These are phyloP conservation scores for Dothistroma pini DNA, from an alignment of 2,329 filamentous ascomycete genomes.

Conservation along the genomic window DNA sequence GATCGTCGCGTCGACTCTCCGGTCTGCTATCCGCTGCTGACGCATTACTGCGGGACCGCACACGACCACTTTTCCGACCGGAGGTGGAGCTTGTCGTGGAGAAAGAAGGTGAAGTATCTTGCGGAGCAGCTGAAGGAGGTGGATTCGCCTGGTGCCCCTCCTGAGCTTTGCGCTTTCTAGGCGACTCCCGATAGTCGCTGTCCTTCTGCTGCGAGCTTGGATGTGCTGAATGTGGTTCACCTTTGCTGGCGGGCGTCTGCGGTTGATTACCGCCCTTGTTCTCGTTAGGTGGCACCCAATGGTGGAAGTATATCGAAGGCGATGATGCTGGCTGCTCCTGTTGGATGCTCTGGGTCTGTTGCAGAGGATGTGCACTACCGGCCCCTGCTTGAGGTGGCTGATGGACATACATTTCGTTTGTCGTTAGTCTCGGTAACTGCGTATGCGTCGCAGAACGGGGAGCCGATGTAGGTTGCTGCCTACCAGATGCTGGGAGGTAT, in stretches of 20 bases:
- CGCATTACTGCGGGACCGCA: constrained; percentile 62
- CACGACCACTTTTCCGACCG: constrained; percentile 56
- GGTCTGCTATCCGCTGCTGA: constrained; percentile 39
- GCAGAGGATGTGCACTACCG: constrained; percentile 39
- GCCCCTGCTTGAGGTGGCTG: constrained; percentile 43
- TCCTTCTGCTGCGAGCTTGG: constrained; percentile 48
- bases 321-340: constrained; percentile 64
- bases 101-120: constrained; percentile 49
- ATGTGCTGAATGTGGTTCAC: constrained; percentile 48
- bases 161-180: constrained; percentile 77
- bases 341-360: constrained; percentile 49
- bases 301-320: constrained; percentile 82
- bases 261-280: constrained; percentile 57
- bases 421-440: constrained; percentile 49
- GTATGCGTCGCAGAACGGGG: constrained; percentile 46
- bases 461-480: constrained; percentile 39
- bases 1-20: constrained; percentile 25
- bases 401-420: constrained; percentile 51
- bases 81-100: constrained; percentile 55
- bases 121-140: constrained; percentile 49
- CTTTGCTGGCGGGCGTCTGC: constrained; percentile 66
- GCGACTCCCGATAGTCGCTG: constrained; percentile 67
- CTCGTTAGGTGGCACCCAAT: constrained; percentile 78
- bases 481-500: constrained; percentile 30
- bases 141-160: constrained; percentile 51